Percentiles rank a stretch among this genome's conserved stretches.
phyloP scores from a whole-genome alignment of 176 grass and related monocot species.

The Rhynchospora tenuis region DNA sequence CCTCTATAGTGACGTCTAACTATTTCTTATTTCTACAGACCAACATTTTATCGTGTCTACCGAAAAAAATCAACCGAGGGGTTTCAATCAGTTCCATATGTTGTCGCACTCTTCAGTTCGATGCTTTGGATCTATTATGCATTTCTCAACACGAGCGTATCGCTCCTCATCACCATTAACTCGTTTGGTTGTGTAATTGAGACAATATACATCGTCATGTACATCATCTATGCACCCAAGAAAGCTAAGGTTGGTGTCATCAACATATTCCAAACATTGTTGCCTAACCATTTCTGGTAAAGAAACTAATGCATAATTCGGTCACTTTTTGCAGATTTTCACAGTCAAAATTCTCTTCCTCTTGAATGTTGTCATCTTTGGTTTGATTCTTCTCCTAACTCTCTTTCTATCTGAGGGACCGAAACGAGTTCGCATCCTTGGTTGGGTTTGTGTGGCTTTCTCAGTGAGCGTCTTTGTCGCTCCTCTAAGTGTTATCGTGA shows the following conservation, averaged over 20 bases:
- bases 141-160: slow-evolving; percentile 44
- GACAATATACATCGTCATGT: slow-evolving; percentile 65
- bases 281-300: neutral
- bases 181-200: slow-evolving; percentile 67
- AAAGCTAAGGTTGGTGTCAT: slow-evolving; percentile 23
- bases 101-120: slow-evolving; percentile 75
- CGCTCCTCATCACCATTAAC: slow-evolving; percentile 75
- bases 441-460: slow-evolving; percentile 81
- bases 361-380: slow-evolving; percentile 52
- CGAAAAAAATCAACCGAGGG: slow-evolving; percentile 68
- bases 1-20: neutral
- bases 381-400: slow-evolving; percentile 58
- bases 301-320: neutral
- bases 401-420: slow-evolving; percentile 27
- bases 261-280: neutral
- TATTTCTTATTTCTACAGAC: slow-evolving; percentile 30
- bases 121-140: slow-evolving; percentile 97
- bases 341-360: slow-evolving; percentile 52
- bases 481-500: slow-evolving; percentile 67
- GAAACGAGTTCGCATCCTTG: slow-evolving; percentile 36
- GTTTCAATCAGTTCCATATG: slow-evolving; percentile 83
- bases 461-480: slow-evolving; percentile 74
- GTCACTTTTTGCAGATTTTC: slow-evolving; percentile 37
- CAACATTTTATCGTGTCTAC: slow-evolving; percentile 74
- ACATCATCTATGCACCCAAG: slow-evolving; percentile 59